Percentiles rank a stretch among this genome's conserved stretches.
Conservation (phyloP, 257 asterid species). For the Vinca minor region DNA sequence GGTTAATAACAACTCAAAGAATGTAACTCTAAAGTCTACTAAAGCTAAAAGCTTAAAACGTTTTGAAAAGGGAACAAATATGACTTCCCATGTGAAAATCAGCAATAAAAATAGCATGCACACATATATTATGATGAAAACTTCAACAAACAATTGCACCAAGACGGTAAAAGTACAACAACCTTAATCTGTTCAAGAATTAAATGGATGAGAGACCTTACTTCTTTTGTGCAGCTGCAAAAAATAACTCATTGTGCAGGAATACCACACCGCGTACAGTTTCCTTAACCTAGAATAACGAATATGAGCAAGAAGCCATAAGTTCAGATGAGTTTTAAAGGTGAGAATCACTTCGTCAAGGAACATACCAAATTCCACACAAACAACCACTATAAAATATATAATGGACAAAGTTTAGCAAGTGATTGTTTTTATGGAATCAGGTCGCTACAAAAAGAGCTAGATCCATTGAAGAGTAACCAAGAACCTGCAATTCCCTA, state of each 20-base stretch:
- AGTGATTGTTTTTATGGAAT: background rate
- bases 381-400: too few relatives aligned
- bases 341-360: too few relatives aligned
- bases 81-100: background rate
- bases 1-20: too few relatives aligned
- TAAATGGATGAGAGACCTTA: conserved; percentile 27
- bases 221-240: conserved; percentile 97
- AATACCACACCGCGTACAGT: conserved; percentile 81
- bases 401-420: too few relatives aligned
- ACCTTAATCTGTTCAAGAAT: background rate
- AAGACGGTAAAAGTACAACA: background rate
- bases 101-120: background rate
- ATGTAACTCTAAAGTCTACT: too few relatives aligned
- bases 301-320: conserved; percentile 6
- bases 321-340: background rate
- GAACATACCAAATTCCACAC: too few relatives aligned
- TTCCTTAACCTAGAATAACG: conserved; percentile 64
- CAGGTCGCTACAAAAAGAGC: background rate
- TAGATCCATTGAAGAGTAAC: conserved; percentile 1
- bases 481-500: conserved; percentile 71
- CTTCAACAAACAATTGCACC: too few relatives aligned
- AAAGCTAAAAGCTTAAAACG: background rate
- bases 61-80: background rate
- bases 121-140: background rate
- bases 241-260: conserved; percentile 78